A percentile compares a stretch with the other conserved stretches of the same genome.
These are phyloP conservation scores for Macrolepiota dolichaula DNA, from an alignment of 768 basidiomycete genomes.

Conservation along the genomic window DNA sequence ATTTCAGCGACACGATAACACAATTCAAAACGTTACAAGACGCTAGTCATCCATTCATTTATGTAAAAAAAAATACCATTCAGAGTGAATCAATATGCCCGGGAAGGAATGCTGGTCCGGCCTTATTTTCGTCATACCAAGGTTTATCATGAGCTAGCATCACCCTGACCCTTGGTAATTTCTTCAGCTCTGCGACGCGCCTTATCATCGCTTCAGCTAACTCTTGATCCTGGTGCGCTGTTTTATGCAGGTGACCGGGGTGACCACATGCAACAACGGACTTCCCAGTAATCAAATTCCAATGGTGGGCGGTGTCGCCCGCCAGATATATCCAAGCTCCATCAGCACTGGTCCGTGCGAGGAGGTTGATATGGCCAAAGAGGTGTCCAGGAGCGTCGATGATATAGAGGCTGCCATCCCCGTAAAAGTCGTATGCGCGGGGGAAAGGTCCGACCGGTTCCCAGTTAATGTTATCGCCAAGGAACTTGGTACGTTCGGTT, in stretches of 20 bases:
- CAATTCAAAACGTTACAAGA: too few relatives aligned
- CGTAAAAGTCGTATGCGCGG: slow-evolving; percentile 47
- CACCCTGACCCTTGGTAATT: slow-evolving; percentile 37
- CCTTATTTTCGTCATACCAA: slow-evolving; percentile 48
- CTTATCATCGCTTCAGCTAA: slow-evolving; percentile 38
- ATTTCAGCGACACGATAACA: too few relatives aligned
- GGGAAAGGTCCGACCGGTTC: slow-evolving; percentile 49
- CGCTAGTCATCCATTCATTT: neutral
- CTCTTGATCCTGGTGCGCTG: slow-evolving; percentile 41
- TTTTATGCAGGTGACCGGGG: slow-evolving; percentile 26
- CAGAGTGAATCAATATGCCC: slow-evolving; percentile 27
- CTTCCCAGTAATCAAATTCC: slow-evolving; percentile 45
- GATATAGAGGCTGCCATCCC: slow-evolving; percentile 57
- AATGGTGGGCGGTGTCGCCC: slow-evolving; percentile 56
- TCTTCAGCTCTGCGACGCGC: slow-evolving; percentile 34
- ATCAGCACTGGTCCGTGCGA: slow-evolving; percentile 49
- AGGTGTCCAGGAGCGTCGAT: slow-evolving; percentile 58
- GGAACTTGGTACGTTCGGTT: slow-evolving; percentile 32
- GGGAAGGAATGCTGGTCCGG: slow-evolving; percentile 39
- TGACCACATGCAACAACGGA: slow-evolving; percentile 32
- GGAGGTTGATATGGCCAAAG: slow-evolving; percentile 50
- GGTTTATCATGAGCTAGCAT: slow-evolving; percentile 51
- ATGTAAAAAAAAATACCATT: neutral
- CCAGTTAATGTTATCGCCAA: slow-evolving; percentile 22
- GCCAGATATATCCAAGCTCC: slow-evolving; percentile 55